Conservation (phyloP, 495 filamentous ascomycete genomes). For the Aspergillus coremiiformis region DNA sequence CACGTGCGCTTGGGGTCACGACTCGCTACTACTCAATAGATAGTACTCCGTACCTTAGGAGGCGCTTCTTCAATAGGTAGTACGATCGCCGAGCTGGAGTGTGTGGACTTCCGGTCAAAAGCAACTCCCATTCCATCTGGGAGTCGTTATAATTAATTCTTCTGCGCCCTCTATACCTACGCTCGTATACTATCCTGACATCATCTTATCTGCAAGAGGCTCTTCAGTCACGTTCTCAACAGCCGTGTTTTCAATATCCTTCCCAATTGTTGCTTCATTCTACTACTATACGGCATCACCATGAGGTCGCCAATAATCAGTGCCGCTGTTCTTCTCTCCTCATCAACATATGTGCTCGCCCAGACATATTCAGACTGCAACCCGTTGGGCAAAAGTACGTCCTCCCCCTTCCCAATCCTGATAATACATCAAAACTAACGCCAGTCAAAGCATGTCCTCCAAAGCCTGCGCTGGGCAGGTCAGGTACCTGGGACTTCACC, state of each 20-base stretch:
- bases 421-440: conserved; percentile 15
- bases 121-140: not conserved
- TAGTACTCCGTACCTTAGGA: too few species aligned
- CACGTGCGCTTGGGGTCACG: not conserved
- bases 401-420: not conserved
- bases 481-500: conserved; percentile 75
- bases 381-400: conserved; percentile 59
- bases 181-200: not conserved
- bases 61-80: too few species aligned
- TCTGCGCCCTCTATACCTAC: not conserved
- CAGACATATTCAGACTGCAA: conserved; percentile 45
- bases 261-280: not conserved
- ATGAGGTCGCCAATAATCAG: conserved; percentile 1
- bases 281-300: not conserved
- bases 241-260: not conserved
- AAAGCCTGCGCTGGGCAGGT: conserved; percentile 73
- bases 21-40: not conserved
- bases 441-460: conserved; percentile 54
- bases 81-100: too few species aligned
- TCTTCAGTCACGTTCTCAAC: not conserved
- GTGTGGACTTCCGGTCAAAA: not conserved
- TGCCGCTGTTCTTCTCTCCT: conserved; percentile 16
- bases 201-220: not conserved
- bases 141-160: not conserved
- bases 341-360: conserved; percentile 29